Base-by-base conservation (phyloP, 2,329 filamentous ascomycete genomes). In the Xylaria sp. region DNA sequence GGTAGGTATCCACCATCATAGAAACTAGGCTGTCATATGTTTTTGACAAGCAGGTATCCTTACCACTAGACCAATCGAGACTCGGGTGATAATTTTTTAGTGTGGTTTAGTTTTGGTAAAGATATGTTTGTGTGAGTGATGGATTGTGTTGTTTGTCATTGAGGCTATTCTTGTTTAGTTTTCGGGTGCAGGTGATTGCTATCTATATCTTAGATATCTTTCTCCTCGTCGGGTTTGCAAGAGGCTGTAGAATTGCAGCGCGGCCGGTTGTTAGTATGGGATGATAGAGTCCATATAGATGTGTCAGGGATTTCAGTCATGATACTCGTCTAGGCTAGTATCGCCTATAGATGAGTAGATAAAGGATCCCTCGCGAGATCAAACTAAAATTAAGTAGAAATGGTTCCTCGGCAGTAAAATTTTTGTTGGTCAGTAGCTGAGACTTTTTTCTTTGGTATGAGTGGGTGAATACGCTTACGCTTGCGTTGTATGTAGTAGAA, bases 1-100 rank as follows among this genome's bases (percentile, higher is more conserved):
- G 8, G 34, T 36, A 34, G 32, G n/a, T n/a, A n/a, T n/a, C n/a
- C n/a, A n/a, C 39, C 12, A 39, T 27, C 45, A 21, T 47, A 3
- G 36, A 47, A 27, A 54, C 51, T 34, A 54, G 51, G 19, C 27
- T 2, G 12, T 19, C 9, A n/a, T 50, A 8, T 36, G 42, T 62
- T 17, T 17, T 47, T 61, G 64, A 67, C 64, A 67, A 67, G 64
- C 59, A 67, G 65, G 65, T 68, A 68, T 64, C 65, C 65, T 68
- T 19, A 64, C 65, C 65, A 68, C 65, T 68, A 68, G 65, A 68
- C 65, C 64, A 67, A 67, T 67, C 64, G 59, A 67, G 64, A 67
- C 51, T 48, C 27, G 14, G 17, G 14, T 34, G 30, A 24, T 27
- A 19, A 36, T 3, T 32, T 36, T n/a, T 47, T 19, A 19, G 17